These are phyloP conservation scores for Lentinus tigrinus DNA, from an alignment of 768 basidiomycete species.

Conservation along the genomic window DNA sequence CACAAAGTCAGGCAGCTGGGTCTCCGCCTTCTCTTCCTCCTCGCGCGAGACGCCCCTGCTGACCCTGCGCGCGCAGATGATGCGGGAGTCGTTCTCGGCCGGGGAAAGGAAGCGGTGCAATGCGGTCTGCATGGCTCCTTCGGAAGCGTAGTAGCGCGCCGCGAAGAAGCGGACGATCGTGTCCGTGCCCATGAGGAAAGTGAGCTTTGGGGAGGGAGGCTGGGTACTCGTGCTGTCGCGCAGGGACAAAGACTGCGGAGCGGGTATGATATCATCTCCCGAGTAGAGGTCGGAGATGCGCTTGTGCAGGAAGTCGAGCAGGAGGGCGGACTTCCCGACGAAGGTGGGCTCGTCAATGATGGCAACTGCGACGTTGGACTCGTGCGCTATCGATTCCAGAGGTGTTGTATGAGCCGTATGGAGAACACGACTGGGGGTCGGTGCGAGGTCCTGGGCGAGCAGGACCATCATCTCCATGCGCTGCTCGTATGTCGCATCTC, in stretches of 20 bases:
- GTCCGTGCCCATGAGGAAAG: slow-evolving; percentile 80
- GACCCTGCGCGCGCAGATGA: slow-evolving; percentile 66
- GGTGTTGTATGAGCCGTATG: background rate
- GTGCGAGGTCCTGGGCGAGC: slow-evolving; percentile 50
- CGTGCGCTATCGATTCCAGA: slow-evolving; percentile 1
- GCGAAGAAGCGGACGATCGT: slow-evolving; percentile 81
- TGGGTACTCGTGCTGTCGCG: background rate
- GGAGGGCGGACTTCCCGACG: slow-evolving; percentile 68
- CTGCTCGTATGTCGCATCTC: slow-evolving; percentile 74
- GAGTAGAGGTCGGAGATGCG: slow-evolving; percentile 27
- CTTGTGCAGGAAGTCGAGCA: slow-evolving; percentile 50
- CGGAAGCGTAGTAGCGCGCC: slow-evolving; percentile 66
- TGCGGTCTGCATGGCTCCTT: slow-evolving; percentile 51
- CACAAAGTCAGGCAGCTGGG: slow-evolving; percentile 34
- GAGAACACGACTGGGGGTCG: background rate
- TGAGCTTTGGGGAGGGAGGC: slow-evolving; percentile 41
- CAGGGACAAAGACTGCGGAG: slow-evolving; percentile 1
- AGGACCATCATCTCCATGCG: slow-evolving; percentile 85
- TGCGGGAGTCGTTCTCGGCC: slow-evolving; percentile 52
- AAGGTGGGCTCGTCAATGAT: slow-evolving; percentile 89
- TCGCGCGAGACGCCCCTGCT: slow-evolving; percentile 17
- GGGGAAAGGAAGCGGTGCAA: slow-evolving; percentile 60
- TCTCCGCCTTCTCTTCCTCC: slow-evolving; percentile 31
- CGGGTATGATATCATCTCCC: background rate
- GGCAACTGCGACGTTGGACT: slow-evolving; percentile 66